Evolutionary conservation across 345 rosid genomes (phyloP).

Genomic region (Psidium guajava): DNA sequence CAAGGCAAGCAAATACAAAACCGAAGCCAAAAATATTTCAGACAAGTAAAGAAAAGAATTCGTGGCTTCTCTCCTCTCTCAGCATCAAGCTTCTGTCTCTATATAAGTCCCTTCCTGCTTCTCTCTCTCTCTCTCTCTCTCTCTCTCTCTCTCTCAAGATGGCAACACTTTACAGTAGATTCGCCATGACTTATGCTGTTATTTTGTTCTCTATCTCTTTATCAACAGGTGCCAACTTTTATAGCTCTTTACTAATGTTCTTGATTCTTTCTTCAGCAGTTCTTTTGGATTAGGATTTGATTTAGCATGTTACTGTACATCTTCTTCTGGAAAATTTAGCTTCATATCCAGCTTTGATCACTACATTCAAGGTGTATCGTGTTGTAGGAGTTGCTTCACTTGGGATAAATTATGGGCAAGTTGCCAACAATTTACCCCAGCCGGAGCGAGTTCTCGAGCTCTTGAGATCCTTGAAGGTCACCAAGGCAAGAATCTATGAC

Average conservation of each 20-base stretch:
- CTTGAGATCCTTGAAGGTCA: conserved; percentile 45
- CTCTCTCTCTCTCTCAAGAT: conserved; percentile 1
- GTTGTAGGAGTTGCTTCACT: conserved; percentile 28
- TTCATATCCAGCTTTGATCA: not conserved
- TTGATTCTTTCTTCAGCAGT: not conserved
- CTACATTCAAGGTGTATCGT: not conserved
- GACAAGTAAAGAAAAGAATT: conserved; percentile 17
- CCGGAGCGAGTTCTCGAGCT: conserved; percentile 65
- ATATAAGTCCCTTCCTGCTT: not conserved
- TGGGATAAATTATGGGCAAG: conserved; percentile 93
- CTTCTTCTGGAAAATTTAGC: not conserved
- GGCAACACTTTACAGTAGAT: not conserved
- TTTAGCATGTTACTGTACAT: not conserved
- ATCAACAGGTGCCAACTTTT: not conserved
- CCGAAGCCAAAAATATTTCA: not conserved
- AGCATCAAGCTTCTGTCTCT: not conserved
- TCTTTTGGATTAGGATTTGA: not conserved
- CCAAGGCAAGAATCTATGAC: conserved; percentile 75
- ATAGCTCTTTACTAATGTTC: not conserved
- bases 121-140: not conserved
- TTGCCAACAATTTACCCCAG: conserved; percentile 64
- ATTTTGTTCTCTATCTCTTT: not conserved
- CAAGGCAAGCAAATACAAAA: conserved; percentile 3
- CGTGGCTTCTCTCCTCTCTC: not conserved
- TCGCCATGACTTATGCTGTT: not conserved